phyloP scores from a whole-genome alignment of 805 yeast species.

The Priceomyces melissophilus region DNA sequence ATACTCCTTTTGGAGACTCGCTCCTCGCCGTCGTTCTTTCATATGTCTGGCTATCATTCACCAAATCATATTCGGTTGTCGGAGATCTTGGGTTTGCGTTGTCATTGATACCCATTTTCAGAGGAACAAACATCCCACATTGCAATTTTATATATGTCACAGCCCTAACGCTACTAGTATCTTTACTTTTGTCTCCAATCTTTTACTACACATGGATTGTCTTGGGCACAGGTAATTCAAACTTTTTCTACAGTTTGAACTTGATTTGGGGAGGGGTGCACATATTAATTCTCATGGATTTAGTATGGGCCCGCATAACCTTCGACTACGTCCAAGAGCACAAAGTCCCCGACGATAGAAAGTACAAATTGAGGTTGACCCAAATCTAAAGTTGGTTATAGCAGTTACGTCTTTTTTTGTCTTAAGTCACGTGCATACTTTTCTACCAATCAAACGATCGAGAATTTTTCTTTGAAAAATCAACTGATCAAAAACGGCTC shows the following conservation, averaged over 20 bases:
- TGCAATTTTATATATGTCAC: slow-evolving; percentile 45
- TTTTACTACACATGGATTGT: slow-evolving; percentile 94
- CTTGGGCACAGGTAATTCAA: slow-evolving; percentile 91
- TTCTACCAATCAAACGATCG: slow-evolving; percentile 14
- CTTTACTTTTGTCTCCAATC: slow-evolving; percentile 73
- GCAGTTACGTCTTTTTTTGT: background rate
- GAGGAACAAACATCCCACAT: slow-evolving; percentile 44
- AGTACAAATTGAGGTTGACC: slow-evolving; percentile 12
- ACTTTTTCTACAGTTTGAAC: slow-evolving; percentile 93
- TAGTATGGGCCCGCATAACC: slow-evolving; percentile 76
- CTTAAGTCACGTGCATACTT: slow-evolving; percentile 8
- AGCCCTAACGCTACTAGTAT: slow-evolving; percentile 46
- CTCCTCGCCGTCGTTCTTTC: slow-evolving; percentile 49
- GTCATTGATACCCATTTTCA: slow-evolving; percentile 39
- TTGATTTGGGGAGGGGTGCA: slow-evolving; percentile 73
- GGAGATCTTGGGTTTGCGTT: slow-evolving; percentile 61
- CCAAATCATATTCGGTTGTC: slow-evolving; percentile 82
- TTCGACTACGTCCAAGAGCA: slow-evolving; percentile 51
- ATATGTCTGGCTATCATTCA: slow-evolving; percentile 49
- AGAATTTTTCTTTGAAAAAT: slow-evolving; percentile 10
- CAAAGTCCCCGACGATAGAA: slow-evolving; percentile 29
- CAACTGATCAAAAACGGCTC: background rate
- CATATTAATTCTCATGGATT: slow-evolving; percentile 65
- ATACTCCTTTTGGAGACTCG: slow-evolving; percentile 41
- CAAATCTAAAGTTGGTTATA: slow-evolving; percentile 9